Evolutionary conservation across 208 protist species (phyloP).

Genomic region (Acanthamoeba rhysodes): DNA sequence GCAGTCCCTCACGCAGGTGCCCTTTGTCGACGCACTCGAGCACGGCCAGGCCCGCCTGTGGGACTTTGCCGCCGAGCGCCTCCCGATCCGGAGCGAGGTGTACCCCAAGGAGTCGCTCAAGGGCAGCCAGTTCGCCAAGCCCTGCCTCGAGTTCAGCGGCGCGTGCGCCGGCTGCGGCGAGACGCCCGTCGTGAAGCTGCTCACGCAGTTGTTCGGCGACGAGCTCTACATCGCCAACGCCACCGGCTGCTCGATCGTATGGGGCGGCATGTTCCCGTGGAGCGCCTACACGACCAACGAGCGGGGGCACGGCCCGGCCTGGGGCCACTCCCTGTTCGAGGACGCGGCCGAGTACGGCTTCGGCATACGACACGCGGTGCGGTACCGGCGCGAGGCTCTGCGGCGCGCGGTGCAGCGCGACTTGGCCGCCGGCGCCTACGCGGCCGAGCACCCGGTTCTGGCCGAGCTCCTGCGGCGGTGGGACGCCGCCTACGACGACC

Average conservation of each 20-base stretch:
- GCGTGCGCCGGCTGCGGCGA: slow-evolving; percentile 92
- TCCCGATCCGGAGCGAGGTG: slow-evolving; percentile 76
- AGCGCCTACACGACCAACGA: slow-evolving; percentile 88
- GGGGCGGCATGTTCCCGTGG: slow-evolving; percentile 82
- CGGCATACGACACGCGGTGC: slow-evolving; percentile 85
- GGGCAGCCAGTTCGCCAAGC: slow-evolving; percentile 89
- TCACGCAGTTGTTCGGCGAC: slow-evolving; percentile 92
- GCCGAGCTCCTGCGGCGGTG: slow-evolving; percentile 5
- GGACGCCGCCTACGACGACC: slow-evolving; percentile 23
- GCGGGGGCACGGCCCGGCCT: slow-evolving; percentile 89
- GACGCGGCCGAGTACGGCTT: slow-evolving; percentile 91
- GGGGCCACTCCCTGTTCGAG: slow-evolving; percentile 90
- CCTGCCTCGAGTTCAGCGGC: slow-evolving; percentile 91
- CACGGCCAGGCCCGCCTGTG: slow-evolving; percentile 82
- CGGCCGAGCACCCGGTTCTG: background rate
- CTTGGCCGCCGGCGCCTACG: background rate
- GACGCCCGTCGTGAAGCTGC: slow-evolving; percentile 90
- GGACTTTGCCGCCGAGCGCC: slow-evolving; percentile 78
- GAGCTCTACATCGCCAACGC: slow-evolving; percentile 91
- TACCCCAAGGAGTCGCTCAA: slow-evolving; percentile 82
- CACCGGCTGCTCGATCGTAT: slow-evolving; percentile 91
- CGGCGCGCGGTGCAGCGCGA: slow-evolving; percentile 33
- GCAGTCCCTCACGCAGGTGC: slow-evolving; percentile 84
- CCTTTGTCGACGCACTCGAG: slow-evolving; percentile 69
- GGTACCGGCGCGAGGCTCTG: slow-evolving; percentile 76